Percentiles rank a stretch among this genome's conserved stretches.
These are phyloP conservation scores for Macrophomina phaseolina DNA, from an alignment of 2,329 filamentous ascomycete genomes.

Conservation along the genomic window DNA sequence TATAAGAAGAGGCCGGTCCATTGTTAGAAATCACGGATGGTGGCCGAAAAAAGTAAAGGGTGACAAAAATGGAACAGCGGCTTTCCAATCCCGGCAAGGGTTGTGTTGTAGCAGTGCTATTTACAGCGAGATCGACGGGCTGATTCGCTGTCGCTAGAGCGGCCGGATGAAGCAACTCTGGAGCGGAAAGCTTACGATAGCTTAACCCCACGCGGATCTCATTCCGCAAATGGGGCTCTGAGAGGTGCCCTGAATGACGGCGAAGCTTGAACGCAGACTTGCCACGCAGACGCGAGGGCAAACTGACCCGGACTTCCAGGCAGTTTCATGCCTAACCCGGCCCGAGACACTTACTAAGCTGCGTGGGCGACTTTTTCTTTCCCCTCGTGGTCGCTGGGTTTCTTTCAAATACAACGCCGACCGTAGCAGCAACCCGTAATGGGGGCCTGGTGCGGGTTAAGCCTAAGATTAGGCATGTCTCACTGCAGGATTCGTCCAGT, in stretches of 20 bases:
- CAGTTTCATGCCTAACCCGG: background rate
- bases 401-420: background rate
- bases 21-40: background rate
- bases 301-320: background rate
- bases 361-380: no score
- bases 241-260: background rate
- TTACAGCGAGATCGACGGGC: background rate
- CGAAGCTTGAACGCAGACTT: background rate
- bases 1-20: no score
- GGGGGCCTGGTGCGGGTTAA: background rate
- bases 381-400: no score
- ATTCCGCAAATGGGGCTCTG: conserved; percentile 4
- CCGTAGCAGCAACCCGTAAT: background rate
- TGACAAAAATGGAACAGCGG: background rate
- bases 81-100: background rate
- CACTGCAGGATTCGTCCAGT: background rate
- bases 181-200: background rate
- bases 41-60: background rate
- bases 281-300: background rate
- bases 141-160: background rate
- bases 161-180: background rate
- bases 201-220: background rate
- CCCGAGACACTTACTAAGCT: no score
- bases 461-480: conserved; percentile 13
- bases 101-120: background rate